Evolutionary conservation across 306 rosid genomes (phyloP).

Genomic region (Citrullus mucosospermus): DNA sequence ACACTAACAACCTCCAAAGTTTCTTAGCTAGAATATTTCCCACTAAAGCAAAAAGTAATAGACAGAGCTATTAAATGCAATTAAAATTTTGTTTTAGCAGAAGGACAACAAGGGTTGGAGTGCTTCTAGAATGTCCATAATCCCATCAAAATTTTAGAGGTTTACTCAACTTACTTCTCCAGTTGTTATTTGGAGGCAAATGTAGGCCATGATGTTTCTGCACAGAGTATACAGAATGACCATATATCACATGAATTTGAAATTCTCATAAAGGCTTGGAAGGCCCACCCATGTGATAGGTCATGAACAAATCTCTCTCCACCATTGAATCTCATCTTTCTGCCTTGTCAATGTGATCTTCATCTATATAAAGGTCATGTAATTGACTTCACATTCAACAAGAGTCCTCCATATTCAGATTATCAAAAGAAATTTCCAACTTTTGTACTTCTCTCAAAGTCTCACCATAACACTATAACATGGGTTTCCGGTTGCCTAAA

Average conservation of each 20-base stretch:
- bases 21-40: background rate
- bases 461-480: background rate
- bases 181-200: background rate
- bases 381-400: background rate
- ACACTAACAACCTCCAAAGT: background rate
- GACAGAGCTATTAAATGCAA: background rate
- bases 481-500: constrained; percentile 9
- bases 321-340: background rate
- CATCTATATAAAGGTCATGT: constrained; percentile 1
- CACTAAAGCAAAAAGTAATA: background rate
- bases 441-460: background rate
- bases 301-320: background rate
- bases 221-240: background rate
- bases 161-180: background rate
- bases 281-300: constrained; percentile 5
- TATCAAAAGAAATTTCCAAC: background rate
- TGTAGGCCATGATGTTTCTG: constrained; percentile 3
- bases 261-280: background rate
- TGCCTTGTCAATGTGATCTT: background rate
- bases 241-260: background rate
- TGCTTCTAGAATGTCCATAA: background rate
- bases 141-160: background rate
- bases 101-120: background rate
- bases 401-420: background rate
- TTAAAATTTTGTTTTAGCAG: background rate